Conservation (phyloP, 2,329 filamentous ascomycete species). For the Aspergillus luchuensis region DNA sequence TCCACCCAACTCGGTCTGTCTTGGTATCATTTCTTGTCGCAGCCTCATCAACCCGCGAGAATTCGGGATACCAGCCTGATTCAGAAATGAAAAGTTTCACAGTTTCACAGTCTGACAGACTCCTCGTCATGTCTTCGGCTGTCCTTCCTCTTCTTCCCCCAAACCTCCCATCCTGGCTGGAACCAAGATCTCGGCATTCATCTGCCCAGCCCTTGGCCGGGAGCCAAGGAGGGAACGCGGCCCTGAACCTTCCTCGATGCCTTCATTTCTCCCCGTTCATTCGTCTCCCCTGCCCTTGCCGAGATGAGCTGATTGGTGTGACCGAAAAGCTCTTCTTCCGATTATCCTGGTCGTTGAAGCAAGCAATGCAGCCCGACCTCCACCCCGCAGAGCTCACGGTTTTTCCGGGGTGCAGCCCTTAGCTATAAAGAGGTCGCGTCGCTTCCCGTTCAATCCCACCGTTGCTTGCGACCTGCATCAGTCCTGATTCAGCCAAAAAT, state of each 20-base stretch:
- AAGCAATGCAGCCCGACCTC: background rate
- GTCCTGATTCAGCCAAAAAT: background rate
- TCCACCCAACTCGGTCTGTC: no score
- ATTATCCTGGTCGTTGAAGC: background rate
- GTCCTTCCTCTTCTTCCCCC: background rate
- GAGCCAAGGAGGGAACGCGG: constrained; percentile 1
- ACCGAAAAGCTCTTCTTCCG: background rate
- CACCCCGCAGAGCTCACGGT: background rate
- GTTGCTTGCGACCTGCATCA: background rate
- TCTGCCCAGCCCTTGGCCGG: constrained; percentile 9
- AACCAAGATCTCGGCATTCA: constrained; percentile 4
- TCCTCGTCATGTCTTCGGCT: background rate
- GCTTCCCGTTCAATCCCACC: background rate
- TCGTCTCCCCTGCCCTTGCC: background rate
- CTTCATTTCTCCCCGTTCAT: background rate
- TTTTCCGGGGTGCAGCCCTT: background rate
- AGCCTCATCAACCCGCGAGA: background rate
- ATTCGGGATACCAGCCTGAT: background rate
- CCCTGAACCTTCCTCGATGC: no score
- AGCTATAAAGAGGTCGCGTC: background rate
- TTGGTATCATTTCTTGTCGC: no score
- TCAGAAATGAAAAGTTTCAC: background rate
- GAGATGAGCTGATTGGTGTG: background rate
- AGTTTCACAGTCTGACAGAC: background rate
- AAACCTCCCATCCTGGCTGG: background rate